phyloP scores from a whole-genome alignment of 129 eudicot genomes.

The Arctium lappa region DNA sequence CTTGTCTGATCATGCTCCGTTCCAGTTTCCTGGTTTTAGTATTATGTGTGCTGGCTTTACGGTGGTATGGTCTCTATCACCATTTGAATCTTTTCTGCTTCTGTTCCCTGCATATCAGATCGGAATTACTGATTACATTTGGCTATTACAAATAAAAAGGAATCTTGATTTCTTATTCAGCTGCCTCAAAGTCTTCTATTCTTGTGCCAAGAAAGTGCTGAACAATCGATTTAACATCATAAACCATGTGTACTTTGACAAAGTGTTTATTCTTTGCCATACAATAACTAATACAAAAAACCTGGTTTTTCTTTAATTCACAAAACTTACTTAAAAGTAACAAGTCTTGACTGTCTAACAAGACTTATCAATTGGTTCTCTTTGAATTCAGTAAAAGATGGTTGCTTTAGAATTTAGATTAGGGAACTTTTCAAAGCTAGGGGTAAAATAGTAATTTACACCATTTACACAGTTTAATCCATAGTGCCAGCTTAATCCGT shows the following conservation, averaged over 20 bases:
- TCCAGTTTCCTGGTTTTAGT: conserved; percentile 87
- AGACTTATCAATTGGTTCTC: neutral
- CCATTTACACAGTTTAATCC: neutral
- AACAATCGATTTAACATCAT: neutral
- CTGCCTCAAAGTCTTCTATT: neutral
- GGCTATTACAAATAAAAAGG: neutral
- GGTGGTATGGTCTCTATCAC: conserved; percentile 36
- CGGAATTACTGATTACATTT: neutral
- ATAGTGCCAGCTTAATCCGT: neutral
- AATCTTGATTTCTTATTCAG: neutral
- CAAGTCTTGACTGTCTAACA: neutral
- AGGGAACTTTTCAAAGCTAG: neutral
- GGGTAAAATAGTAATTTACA: neutral
- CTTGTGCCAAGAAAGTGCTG: neutral
- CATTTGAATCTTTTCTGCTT: neutral
- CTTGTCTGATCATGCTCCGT: conserved; percentile 72
- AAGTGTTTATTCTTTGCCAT: neutral
- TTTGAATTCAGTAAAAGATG: neutral
- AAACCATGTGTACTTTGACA: neutral
- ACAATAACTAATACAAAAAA: neutral
- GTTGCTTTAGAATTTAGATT: neutral
- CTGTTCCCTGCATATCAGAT: neutral
- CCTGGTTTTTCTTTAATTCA: neutral
- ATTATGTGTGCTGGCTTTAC: conserved; percentile 56
- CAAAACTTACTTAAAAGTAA: neutral